Evolutionary conservation across 495 filamentous ascomycete genomes (phyloP).

Genomic region (Penicillium flavigenum): DNA sequence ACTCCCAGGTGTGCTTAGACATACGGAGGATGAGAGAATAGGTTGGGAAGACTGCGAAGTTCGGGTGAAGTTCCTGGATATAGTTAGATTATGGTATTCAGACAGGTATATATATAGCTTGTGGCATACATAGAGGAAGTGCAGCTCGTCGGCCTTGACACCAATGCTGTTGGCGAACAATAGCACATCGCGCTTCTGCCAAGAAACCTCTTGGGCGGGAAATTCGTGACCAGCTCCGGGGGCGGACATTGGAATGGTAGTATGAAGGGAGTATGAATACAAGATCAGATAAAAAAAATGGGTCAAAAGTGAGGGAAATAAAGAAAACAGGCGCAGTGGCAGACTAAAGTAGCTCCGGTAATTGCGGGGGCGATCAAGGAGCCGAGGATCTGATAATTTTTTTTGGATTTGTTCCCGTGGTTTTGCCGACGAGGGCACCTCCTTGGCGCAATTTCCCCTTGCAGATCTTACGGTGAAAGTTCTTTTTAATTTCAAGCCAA

Average conservation of each 20-base stretch:
- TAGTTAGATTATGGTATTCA: not conserved
- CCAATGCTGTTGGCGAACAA: slow-evolving; percentile 89
- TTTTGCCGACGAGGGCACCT: slow-evolving; percentile 18
- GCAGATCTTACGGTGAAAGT: not conserved
- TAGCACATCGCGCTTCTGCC: slow-evolving; percentile 82
- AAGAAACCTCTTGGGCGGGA: slow-evolving; percentile 67
- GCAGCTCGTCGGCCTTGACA: slow-evolving; percentile 77
- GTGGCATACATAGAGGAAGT: slow-evolving; percentile 76
- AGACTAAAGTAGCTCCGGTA: slow-evolving; percentile 24
- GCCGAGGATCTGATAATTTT: slow-evolving; percentile 36
- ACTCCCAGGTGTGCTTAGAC: slow-evolving; percentile 15
- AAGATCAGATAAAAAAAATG: not conserved
- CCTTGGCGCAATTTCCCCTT: slow-evolving; percentile 15
- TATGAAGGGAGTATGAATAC: slow-evolving; percentile 3
- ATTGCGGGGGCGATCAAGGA: slow-evolving; percentile 27
- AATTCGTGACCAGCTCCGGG: slow-evolving; percentile 81
- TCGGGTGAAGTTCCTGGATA: slow-evolving; percentile 72
- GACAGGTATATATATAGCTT: not conserved
- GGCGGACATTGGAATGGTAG: slow-evolving; percentile 39
- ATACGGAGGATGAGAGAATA: slow-evolving; percentile 80
- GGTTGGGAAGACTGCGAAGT: slow-evolving; percentile 82
- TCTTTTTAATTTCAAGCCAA: too few relatives aligned
- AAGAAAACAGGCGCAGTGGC: slow-evolving; percentile 4
- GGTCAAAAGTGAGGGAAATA: slow-evolving; percentile 1
- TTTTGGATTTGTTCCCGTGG: slow-evolving; percentile 18